phyloP scores from a whole-genome alignment of 2,329 filamentous ascomycete genomes.

The Colletotrichum tanaceti region DNA sequence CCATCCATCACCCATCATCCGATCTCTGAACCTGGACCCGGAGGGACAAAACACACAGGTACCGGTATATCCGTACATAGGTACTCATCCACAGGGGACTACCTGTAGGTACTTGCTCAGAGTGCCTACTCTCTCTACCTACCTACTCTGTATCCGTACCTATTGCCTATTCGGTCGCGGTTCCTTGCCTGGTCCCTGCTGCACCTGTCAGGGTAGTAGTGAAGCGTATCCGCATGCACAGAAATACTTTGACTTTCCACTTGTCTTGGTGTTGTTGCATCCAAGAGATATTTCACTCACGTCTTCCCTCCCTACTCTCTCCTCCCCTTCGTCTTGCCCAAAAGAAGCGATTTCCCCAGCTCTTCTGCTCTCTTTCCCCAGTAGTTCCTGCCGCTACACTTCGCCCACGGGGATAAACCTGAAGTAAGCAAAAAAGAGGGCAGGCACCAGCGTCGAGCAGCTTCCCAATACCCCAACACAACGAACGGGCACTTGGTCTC shows the following conservation, averaged over 20 bases:
- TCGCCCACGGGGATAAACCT: slow-evolving; percentile 17
- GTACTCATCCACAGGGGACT: not conserved
- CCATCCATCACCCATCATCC: not conserved
- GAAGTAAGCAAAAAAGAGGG: not conserved
- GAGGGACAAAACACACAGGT: too few species aligned
- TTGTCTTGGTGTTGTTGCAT: slow-evolving; percentile 1
- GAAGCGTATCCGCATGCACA: not conserved
- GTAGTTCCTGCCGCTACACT: slow-evolving; percentile 6
- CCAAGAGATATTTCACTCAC: slow-evolving; percentile 37
- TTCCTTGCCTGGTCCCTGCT: slow-evolving; percentile 19
- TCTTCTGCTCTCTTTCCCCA: slow-evolving; percentile 30
- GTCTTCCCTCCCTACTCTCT: not conserved
- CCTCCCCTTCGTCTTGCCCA: slow-evolving; percentile 3
- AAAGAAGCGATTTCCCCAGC: slow-evolving; percentile 23
- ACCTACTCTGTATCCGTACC: slow-evolving; percentile 1
- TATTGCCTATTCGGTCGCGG: slow-evolving; percentile 20
- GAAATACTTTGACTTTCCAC: slow-evolving; percentile 1
- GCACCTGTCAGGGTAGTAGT: slow-evolving; percentile 4
- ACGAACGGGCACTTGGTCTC: not conserved
- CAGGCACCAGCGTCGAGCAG: not conserved
- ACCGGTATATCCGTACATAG: not conserved
- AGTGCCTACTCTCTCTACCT: too few species aligned
- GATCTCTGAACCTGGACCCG: too few species aligned
- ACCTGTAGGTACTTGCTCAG: not conserved
- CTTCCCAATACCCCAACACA: not conserved